Base-by-base conservation (phyloP, 2,329 filamentous ascomycete species). In the Penicillium sclerotigenum region DNA sequence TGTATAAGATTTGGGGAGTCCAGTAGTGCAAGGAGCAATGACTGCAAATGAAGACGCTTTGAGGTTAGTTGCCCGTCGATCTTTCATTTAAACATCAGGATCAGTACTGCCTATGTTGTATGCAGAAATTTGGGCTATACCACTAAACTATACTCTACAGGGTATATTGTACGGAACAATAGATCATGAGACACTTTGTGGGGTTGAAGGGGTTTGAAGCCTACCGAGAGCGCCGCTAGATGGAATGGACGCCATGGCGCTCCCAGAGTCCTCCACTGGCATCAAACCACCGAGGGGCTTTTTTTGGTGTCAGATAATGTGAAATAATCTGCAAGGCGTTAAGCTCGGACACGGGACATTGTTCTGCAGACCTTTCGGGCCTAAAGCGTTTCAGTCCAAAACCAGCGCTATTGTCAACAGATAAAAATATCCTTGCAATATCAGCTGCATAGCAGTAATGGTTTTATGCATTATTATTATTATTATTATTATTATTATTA, bases 341-440 rank as follows among this genome's bases (percentile, higher is more conserved):
- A 51, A 43, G 49, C 42, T 42, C 22, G 28, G 24, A 28, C 26
- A 34, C 29, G 46, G 45, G 26, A 10, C 5, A 28, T 33, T 37
- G 5, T 50, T 59, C 56, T 54, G 42, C 40, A 53, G 33, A 45
- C 50, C 24, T 1, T 58, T 58, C 42, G 26, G 59, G 52, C 9
- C 58, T 50, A 52, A 49, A 41, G 48, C 47, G 62, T 64, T 64
- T 63, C 62, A 62, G 53, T 38, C 58, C 57, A 36, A 57, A 40
- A 59, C 48, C 20, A 38, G n/a, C 22, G 54, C 48, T 45, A 52
- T 58, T 56, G 20, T 28, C 41, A 33, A 26, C n/a, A 13, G 31
- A 22, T 4, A n/a, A 18, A 5, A 31, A 51, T 38, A 26, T 57
- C 54, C 58, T 57, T 62, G 5, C 54, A 63, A 57, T 59, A 31